Conservation (phyloP, 1,284 basidiomycete genomes). For the Naganishia liquefaciens region DNA sequence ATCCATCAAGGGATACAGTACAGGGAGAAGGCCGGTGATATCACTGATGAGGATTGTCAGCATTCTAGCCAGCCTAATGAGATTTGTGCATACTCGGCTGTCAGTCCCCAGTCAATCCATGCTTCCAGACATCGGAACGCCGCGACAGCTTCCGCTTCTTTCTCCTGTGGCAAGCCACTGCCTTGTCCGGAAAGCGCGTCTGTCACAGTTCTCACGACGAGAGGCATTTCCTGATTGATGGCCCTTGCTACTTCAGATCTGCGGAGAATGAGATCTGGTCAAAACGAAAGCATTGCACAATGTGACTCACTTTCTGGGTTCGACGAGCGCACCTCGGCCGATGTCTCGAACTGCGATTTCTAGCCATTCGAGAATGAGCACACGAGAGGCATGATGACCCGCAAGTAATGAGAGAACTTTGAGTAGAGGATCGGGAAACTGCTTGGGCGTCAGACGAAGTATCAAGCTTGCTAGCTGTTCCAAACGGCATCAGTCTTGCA, state of each 20-base stretch:
- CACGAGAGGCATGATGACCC: conserved; percentile 32
- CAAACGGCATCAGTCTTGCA: not conserved
- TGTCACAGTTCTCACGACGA: conserved; percentile 69
- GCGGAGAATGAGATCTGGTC: conserved; percentile 31
- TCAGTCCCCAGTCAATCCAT: conserved; percentile 70
- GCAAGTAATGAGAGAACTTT: conserved; percentile 63
- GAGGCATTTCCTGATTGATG: conserved; percentile 64
- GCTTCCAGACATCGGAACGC: conserved; percentile 76
- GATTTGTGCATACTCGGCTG: conserved; percentile 61
- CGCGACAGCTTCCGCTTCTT: conserved; percentile 62
- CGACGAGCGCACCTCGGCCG: conserved; percentile 58
- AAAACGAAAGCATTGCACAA: conserved; percentile 34
- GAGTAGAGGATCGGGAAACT: conserved; percentile 73
- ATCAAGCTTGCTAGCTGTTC: conserved; percentile 70
- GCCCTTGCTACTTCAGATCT: conserved; percentile 67
- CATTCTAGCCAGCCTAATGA: conserved; percentile 43
- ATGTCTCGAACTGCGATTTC: conserved; percentile 33
- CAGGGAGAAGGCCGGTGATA: conserved; percentile 55
- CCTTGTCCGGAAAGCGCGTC: conserved; percentile 54
- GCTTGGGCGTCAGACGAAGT: conserved; percentile 65
- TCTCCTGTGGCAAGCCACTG: conserved; percentile 38
- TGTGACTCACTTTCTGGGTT: conserved; percentile 67
- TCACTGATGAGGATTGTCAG: conserved; percentile 63
- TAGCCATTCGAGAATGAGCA: conserved; percentile 28
- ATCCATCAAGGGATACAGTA: conserved; percentile 58